Conservation (phyloP, 805 yeast species). For the Sugiyamaella lignohabitans region DNA sequence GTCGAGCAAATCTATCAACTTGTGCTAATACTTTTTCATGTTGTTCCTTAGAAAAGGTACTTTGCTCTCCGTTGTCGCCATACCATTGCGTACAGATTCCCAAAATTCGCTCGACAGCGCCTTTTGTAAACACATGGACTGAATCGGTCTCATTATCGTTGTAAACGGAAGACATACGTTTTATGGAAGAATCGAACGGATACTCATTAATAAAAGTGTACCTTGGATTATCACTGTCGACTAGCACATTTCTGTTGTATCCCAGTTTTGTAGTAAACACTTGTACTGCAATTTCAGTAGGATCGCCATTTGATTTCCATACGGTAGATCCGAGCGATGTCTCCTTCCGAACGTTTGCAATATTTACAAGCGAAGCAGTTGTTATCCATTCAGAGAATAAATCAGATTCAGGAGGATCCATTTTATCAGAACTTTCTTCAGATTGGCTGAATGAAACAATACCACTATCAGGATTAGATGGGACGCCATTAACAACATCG, state of each 20-base stretch:
- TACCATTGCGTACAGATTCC: slow-evolving; percentile 51
- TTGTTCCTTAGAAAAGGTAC: slow-evolving; percentile 37
- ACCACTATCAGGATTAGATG: background rate
- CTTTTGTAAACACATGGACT: slow-evolving; percentile 49
- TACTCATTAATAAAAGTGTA: slow-evolving; percentile 52
- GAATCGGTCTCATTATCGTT: slow-evolving; percentile 28
- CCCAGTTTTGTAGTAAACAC: slow-evolving; percentile 44
- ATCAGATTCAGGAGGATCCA: background rate
- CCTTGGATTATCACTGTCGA: slow-evolving; percentile 33
- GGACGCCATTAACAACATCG: slow-evolving; percentile 22
- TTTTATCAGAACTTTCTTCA: background rate
- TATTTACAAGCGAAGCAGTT: slow-evolving; percentile 72
- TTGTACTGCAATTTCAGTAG: slow-evolving; percentile 84
- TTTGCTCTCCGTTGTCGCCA: slow-evolving; percentile 26
- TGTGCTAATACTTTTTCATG: slow-evolving; percentile 36
- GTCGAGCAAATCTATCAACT: slow-evolving; percentile 53
- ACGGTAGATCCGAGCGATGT: slow-evolving; percentile 28
- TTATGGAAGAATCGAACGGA: slow-evolving; percentile 70
- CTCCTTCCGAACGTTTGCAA: slow-evolving; percentile 55
- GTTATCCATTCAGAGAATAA: slow-evolving; percentile 42
- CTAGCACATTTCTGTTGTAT: slow-evolving; percentile 20
- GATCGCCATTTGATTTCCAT: slow-evolving; percentile 84
- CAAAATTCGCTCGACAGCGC: slow-evolving; percentile 69
- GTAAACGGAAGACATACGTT: slow-evolving; percentile 65
- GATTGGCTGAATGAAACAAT: background rate